Conservation (phyloP, 2,329 filamentous ascomycete species). For the Emergomyces orientalis region DNA sequence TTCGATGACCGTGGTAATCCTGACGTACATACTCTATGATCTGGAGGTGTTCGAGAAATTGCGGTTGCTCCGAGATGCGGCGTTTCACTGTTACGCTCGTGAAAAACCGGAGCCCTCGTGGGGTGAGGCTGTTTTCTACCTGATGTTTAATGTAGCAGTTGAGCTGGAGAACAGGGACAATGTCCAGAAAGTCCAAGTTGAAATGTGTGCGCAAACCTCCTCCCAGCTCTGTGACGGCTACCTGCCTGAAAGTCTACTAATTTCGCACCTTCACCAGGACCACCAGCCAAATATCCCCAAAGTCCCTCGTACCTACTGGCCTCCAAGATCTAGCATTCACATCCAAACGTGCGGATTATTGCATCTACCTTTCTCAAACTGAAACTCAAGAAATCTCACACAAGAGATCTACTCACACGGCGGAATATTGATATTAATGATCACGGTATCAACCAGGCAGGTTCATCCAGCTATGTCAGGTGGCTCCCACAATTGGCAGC, state of each 20-base stretch:
- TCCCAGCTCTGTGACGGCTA: neutral
- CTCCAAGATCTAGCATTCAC: too few species aligned
- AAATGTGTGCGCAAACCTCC: neutral
- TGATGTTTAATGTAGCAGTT: neutral
- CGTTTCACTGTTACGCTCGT: neutral
- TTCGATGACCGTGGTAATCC: neutral
- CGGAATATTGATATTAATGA: neutral
- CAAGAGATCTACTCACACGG: neutral
- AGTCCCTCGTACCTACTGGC: too few species aligned
- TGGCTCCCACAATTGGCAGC: conserved; percentile 3
- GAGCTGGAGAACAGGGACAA: conserved; percentile 1
- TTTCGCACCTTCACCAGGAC: too few species aligned
- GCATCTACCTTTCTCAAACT: conserved; percentile 5
- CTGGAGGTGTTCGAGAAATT: neutral
- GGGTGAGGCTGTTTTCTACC: neutral
- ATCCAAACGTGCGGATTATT: too few species aligned
- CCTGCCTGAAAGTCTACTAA: too few species aligned
- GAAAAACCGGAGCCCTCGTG: conserved; percentile 3
- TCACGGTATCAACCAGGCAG: neutral
- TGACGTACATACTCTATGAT: neutral
- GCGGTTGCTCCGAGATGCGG: neutral
- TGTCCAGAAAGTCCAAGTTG: neutral
- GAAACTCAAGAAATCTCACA: neutral
- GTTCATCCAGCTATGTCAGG: conserved; percentile 5
- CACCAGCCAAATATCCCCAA: too few species aligned